These are phyloP conservation scores for Stachybotrys chartarum DNA, from an alignment of 2,329 filamentous ascomycete species.

Conservation along the genomic window DNA sequence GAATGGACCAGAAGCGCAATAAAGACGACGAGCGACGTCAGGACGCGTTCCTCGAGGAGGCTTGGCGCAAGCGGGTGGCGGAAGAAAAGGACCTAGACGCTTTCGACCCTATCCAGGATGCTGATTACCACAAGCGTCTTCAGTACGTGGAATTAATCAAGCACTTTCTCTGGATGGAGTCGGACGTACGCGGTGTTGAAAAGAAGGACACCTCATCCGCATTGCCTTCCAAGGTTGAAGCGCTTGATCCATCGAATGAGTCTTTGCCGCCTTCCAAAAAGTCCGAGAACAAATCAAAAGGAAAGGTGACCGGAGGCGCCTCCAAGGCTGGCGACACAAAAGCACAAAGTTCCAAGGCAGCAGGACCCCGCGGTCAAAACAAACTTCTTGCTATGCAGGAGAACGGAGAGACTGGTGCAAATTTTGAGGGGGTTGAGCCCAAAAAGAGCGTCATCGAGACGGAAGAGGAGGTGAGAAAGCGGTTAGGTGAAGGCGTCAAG, in stretches of 20 bases:
- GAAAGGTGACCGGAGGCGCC: slow-evolving; percentile 1
- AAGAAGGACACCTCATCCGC: background rate
- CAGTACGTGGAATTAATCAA: slow-evolving; percentile 19
- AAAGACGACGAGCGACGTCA: slow-evolving; percentile 17
- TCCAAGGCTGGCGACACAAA: background rate
- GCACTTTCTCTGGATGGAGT: slow-evolving; percentile 19
- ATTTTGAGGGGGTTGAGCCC: slow-evolving; percentile 8
- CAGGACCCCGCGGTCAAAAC: slow-evolving; percentile 4
- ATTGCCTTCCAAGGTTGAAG: background rate
- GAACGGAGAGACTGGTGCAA: background rate
- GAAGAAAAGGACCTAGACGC: slow-evolving; percentile 12
- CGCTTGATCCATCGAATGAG: background rate
- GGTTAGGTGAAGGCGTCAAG: slow-evolving; percentile 14
- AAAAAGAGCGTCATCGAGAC: slow-evolving; percentile 20
- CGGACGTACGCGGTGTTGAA: background rate
- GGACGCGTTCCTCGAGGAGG: slow-evolving; percentile 19
- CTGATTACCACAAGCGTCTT: slow-evolving; percentile 12
- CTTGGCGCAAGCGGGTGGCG: slow-evolving; percentile 13
- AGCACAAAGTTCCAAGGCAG: background rate
- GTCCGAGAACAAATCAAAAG: slow-evolving; percentile 11
- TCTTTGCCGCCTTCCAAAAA: slow-evolving; percentile 4
- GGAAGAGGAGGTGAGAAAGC: slow-evolving; percentile 18
- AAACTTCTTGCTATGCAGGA: slow-evolving; percentile 11
- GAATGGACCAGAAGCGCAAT: slow-evolving; percentile 9
- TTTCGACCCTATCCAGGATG: slow-evolving; percentile 20